Evolutionary conservation across 2,329 filamentous ascomycete genomes (phyloP).

Genomic region (Cladosporium phlei): DNA sequence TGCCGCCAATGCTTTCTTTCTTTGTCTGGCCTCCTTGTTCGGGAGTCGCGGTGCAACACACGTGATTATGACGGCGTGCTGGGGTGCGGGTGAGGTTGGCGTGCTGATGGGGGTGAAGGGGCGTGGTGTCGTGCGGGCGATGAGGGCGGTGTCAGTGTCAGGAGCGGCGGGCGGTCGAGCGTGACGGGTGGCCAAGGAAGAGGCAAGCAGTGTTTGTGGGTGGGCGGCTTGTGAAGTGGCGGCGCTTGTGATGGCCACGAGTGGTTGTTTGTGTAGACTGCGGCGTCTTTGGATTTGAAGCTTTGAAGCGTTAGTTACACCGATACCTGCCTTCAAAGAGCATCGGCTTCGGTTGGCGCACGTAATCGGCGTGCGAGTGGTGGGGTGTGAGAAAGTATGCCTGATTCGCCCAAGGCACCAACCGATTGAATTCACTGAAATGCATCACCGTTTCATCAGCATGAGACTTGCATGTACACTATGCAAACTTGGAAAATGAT

Average conservation of each 20-base stretch:
- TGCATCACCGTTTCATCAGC: too few relatives aligned
- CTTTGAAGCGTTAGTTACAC: too few relatives aligned
- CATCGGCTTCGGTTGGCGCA: too few relatives aligned
- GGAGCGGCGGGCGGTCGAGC: conserved; percentile 7
- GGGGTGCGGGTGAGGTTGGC: neutral
- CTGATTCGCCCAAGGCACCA: too few relatives aligned
- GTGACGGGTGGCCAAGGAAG: neutral
- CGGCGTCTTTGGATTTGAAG: too few relatives aligned
- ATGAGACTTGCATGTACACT: too few relatives aligned
- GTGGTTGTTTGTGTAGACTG: too few relatives aligned
- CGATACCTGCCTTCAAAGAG: too few relatives aligned
- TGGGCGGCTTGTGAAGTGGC: neutral
- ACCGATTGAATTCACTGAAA: too few relatives aligned
- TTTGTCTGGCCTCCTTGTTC: neutral
- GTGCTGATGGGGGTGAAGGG: neutral
- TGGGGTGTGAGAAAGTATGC: too few relatives aligned
- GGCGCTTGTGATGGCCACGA: neutral
- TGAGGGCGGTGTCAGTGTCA: conserved; percentile 13
- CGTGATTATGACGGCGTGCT: neutral
- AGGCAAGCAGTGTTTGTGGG: neutral
- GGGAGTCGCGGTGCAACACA: conserved; percentile 2
- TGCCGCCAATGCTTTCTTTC: conserved; percentile 12
- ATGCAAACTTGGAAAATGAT: too few relatives aligned
- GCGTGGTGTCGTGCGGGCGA: neutral
- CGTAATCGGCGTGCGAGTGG: too few relatives aligned